Percentiles rank a stretch among this genome's conserved stretches.
Evolutionary conservation across 176 grass and related monocot genomes (phyloP).

Genomic region (Rhynchospora tenuis): DNA sequence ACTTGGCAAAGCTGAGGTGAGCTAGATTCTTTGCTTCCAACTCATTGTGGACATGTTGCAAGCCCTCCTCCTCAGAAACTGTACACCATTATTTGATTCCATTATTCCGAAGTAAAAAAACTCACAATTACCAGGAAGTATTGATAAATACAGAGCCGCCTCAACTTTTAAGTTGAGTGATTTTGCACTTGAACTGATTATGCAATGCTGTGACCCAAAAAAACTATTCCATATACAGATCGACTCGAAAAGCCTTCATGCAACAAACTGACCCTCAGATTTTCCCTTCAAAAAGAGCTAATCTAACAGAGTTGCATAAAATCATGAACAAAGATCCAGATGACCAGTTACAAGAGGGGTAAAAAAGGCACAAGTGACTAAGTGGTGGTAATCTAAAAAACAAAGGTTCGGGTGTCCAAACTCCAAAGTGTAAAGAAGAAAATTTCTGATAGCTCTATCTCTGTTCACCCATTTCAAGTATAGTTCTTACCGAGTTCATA

Average conservation of each 20-base stretch:
- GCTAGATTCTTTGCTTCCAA: constrained; percentile 75
- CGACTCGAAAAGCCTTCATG: background rate
- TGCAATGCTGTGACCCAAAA: background rate
- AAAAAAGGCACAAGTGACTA: background rate
- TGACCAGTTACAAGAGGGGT: background rate
- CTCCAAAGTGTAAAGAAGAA: no score
- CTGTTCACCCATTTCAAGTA: background rate
- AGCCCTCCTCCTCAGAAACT: constrained; percentile 82
- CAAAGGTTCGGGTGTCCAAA: background rate
- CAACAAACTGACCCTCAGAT: background rate
- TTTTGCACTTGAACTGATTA: background rate
- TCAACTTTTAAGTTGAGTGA: background rate
- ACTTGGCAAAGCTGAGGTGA: constrained; percentile 79
- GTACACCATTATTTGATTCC: constrained; percentile 22
- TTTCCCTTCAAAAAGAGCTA: constrained; percentile 1
- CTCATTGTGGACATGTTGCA: constrained; percentile 77
- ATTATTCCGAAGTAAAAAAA: constrained; percentile 6
- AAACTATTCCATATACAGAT: background rate
- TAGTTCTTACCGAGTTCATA: constrained; percentile 7
- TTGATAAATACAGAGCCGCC: background rate
- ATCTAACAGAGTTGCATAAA: background rate
- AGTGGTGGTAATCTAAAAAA: background rate
- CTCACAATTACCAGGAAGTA: background rate
- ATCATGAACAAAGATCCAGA: background rate
- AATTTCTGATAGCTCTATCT: no score